These are phyloP conservation scores for Fomes fomentarius DNA, from an alignment of 1,284 basidiomycete species.

Conservation along the genomic window DNA sequence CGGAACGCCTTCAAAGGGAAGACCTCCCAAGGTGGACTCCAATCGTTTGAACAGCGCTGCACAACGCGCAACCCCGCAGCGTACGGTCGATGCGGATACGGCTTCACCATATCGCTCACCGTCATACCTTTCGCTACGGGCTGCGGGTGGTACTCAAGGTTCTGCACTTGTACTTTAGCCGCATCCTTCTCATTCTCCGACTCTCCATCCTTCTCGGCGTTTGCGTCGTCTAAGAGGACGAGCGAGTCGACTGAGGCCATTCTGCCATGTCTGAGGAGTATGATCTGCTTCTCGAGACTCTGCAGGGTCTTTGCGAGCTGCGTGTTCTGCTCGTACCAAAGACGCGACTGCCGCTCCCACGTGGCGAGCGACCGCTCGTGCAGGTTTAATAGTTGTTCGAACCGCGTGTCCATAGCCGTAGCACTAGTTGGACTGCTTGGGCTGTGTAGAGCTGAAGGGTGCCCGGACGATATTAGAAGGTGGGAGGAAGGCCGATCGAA, in stretches of 20 bases:
- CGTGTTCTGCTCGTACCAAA: conserved; percentile 5
- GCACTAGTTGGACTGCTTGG: too few species aligned
- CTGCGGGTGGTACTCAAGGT: neutral
- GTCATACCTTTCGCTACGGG: neutral
- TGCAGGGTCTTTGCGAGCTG: neutral
- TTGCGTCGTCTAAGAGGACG: too few species aligned
- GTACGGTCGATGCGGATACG: conserved; percentile 16
- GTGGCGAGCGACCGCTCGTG: conserved; percentile 2
- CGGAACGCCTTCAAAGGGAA: conserved; percentile 27
- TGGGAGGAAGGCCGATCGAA: too few species aligned
- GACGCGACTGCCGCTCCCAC: neutral
- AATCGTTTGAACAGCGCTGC: conserved; percentile 11
- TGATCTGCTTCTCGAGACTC: conserved; percentile 7
- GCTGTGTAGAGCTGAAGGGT: too few species aligned
- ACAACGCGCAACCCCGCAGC: conserved; percentile 12
- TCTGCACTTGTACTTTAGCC: neutral
- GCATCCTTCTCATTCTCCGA: neutral
- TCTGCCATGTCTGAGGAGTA: neutral
- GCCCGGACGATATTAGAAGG: too few species aligned
- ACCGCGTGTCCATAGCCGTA: neutral
- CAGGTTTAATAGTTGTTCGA: neutral
- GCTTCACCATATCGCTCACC: neutral
- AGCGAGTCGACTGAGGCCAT: neutral
- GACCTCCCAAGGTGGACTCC: conserved; percentile 22
- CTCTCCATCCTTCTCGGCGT: neutral